Percentiles rank a stretch among this genome's conserved stretches.
Conservation (phyloP, 75 land plant genomes). For the Ceratopteris richardii region DNA sequence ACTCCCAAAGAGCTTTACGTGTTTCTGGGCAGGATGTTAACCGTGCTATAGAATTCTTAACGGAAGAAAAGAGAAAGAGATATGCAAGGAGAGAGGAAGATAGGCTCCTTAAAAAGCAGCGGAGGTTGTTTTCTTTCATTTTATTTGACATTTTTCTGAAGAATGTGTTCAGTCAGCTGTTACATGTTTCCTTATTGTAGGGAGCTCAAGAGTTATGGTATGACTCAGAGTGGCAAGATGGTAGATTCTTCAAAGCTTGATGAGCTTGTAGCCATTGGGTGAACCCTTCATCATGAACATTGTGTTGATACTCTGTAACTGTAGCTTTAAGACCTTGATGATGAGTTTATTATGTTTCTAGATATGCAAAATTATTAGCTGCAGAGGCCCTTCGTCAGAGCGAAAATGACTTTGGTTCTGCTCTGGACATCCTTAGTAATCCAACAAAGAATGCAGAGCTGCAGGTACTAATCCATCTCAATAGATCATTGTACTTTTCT, state of each 20-base stretch:
- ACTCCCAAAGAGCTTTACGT: constrained; percentile 69
- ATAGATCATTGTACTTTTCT: background rate
- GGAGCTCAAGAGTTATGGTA: constrained; percentile 83
- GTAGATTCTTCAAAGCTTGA: constrained; percentile 57
- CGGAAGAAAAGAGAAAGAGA: constrained; percentile 52
- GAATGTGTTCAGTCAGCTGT: background rate
- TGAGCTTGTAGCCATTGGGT: constrained; percentile 73
- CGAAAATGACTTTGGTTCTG: constrained; percentile 69
- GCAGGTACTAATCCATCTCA: constrained; percentile 41
- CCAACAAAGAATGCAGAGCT: constrained; percentile 52
- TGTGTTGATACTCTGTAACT: background rate
- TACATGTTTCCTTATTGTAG: constrained; percentile 28
- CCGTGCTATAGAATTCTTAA: constrained; percentile 66
- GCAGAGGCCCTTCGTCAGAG: constrained; percentile 89
- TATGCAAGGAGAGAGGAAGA: constrained; percentile 42
- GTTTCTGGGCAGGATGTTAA: constrained; percentile 67
- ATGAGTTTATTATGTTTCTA: no score
- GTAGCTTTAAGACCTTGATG: no score
- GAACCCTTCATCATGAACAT: constrained; percentile 16
- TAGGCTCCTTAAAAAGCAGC: constrained; percentile 33
- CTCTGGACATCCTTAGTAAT: constrained; percentile 74
- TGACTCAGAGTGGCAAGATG: constrained; percentile 51
- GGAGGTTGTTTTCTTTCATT: constrained; percentile 23
- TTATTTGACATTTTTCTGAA: no score
- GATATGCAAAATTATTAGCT: constrained; percentile 54